Percentiles rank a stretch among this genome's conserved stretches.
Evolutionary conservation across 1,284 basidiomycete genomes (phyloP).

Genomic region (Tetrapyrgos nigripes): DNA sequence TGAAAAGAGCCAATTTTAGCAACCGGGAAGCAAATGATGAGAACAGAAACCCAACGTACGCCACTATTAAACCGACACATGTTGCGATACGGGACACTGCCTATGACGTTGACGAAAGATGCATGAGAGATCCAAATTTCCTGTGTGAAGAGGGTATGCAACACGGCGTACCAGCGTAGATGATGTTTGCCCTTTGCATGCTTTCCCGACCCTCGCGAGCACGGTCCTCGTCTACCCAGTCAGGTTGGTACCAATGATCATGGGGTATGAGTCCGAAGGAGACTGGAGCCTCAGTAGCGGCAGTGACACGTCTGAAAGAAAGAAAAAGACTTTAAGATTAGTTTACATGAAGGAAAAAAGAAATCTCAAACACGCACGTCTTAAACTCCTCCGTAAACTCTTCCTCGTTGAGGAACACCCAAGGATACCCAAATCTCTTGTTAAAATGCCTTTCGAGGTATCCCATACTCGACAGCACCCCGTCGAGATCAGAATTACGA

Average conservation of each 20-base stretch:
- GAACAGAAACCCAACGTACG: slow-evolving; percentile 27
- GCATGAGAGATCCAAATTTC: slow-evolving; percentile 17
- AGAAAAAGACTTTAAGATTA: slow-evolving; percentile 19
- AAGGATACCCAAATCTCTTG: slow-evolving; percentile 69
- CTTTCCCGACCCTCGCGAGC: slow-evolving; percentile 56
- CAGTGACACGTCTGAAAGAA: slow-evolving; percentile 12
- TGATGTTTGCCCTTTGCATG: slow-evolving; percentile 58
- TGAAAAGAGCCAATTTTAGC: too few relatives aligned
- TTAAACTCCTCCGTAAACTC: slow-evolving; percentile 76
- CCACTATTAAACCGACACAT: slow-evolving; percentile 91
- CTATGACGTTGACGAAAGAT: slow-evolving; percentile 37
- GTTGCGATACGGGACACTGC: slow-evolving; percentile 51
- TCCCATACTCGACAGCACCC: slow-evolving; percentile 42
- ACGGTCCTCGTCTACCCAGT: slow-evolving; percentile 67
- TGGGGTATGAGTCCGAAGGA: slow-evolving; percentile 63
- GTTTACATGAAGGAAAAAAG: background rate
- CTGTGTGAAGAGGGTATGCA: background rate
- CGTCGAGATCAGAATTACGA: slow-evolving; percentile 47
- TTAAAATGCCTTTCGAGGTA: slow-evolving; percentile 71
- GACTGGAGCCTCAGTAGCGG: slow-evolving; percentile 35
- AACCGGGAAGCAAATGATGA: background rate
- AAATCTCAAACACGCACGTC: slow-evolving; percentile 39
- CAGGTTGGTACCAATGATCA: slow-evolving; percentile 59
- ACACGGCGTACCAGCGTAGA: slow-evolving; percentile 48
- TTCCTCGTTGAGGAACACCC: slow-evolving; percentile 77